Percentiles rank a stretch among this genome's conserved stretches.
phyloP scores from a whole-genome alignment of 106 monocot genomes.

The Dendrobium officinale region DNA sequence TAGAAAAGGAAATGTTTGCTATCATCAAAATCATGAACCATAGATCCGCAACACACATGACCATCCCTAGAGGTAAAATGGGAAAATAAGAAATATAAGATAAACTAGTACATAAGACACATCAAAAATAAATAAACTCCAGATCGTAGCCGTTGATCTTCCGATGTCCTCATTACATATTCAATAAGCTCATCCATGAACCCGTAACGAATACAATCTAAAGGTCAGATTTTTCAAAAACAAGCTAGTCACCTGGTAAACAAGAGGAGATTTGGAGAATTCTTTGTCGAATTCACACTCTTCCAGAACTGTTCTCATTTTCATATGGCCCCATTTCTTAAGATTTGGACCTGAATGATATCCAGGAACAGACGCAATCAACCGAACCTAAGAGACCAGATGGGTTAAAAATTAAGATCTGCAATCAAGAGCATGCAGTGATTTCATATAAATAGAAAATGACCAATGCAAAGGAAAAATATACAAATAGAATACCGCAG shows the following conservation, averaged over 20 bases:
- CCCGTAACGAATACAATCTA: background rate
- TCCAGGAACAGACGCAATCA: constrained; percentile 95
- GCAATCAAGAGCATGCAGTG: background rate
- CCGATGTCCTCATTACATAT: too few species aligned
- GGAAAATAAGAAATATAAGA: too few species aligned
- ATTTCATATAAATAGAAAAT: background rate
- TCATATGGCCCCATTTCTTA: constrained; percentile 97
- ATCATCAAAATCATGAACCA: too few species aligned
- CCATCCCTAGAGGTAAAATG: too few species aligned
- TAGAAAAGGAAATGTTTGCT: too few species aligned
- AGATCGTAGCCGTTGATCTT: too few species aligned
- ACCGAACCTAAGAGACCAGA: constrained; percentile 48
- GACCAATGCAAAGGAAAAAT: background rate
- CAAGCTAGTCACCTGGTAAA: constrained; percentile 64
- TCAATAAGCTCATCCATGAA: background rate
- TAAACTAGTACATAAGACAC: too few species aligned
- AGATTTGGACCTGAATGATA: constrained; percentile 76
- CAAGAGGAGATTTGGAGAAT: constrained; percentile 69
- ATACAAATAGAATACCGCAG: constrained; percentile 31
- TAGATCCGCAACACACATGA: too few species aligned
- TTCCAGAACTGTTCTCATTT: constrained; percentile 59
- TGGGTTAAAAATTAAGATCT: background rate
- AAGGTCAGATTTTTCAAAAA: background rate
- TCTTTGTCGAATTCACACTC: constrained; percentile 70
- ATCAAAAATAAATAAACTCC: too few species aligned